phyloP scores from a whole-genome alignment of 345 rosid genomes.

The Odontarrhena argentea region DNA sequence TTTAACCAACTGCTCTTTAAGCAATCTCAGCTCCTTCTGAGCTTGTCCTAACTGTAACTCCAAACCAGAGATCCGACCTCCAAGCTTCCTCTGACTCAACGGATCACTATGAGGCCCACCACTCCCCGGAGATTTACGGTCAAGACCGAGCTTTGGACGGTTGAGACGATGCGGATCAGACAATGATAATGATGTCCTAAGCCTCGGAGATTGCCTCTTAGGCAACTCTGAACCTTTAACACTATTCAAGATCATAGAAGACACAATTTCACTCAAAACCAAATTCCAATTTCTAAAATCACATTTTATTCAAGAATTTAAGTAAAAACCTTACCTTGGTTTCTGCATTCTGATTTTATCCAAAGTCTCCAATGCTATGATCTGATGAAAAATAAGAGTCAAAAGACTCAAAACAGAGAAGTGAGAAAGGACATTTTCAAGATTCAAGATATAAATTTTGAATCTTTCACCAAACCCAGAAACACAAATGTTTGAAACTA shows the following conservation, averaged over 20 bases:
- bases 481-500: too few species aligned
- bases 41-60: conserved; percentile 93
- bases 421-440: neutral
- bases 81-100: conserved; percentile 70
- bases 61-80: conserved; percentile 75
- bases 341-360: conserved; percentile 56
- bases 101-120: conserved; percentile 54
- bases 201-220: conserved; percentile 71
- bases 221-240: conserved; percentile 56
- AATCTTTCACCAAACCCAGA: conserved; percentile 7
- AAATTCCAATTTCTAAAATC: neutral
- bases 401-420: conserved; percentile 29
- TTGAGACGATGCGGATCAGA: conserved; percentile 59
- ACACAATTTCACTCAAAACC: neutral
- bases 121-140: conserved; percentile 73
- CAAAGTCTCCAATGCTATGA: conserved; percentile 18
- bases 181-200: conserved; percentile 50
- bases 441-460: neutral
- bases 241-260: conserved; percentile 15
- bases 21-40: conserved; percentile 69
- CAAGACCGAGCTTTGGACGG: conserved; percentile 59
- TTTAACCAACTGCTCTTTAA: conserved; percentile 69
- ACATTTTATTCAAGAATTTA: neutral
- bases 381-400: conserved; percentile 41
- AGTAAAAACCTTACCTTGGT: conserved; percentile 53